These are phyloP conservation scores for Sporobolomyces phaffii DNA, from an alignment of 768 basidiomycete species.

Conservation along the genomic window DNA sequence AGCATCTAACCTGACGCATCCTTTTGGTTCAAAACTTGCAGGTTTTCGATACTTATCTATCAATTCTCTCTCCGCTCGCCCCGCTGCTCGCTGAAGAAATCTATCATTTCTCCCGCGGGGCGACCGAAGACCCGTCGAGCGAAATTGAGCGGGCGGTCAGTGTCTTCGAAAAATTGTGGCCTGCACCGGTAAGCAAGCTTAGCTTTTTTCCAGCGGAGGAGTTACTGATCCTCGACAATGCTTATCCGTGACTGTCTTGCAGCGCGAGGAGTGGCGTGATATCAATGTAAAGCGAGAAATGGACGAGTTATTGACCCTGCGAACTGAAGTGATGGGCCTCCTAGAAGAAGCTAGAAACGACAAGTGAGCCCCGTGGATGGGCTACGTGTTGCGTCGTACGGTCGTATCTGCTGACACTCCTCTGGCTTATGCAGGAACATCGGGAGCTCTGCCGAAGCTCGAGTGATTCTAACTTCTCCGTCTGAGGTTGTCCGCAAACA, in stretches of 20 bases:
- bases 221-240: too few species aligned
- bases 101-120: conserved; percentile 47
- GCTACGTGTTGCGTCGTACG: too few species aligned
- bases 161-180: conserved; percentile 68
- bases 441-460: conserved; percentile 69
- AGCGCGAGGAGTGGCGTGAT: conserved; percentile 64
- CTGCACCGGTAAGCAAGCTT: conserved; percentile 52
- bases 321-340: conserved; percentile 58
- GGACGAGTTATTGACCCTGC: conserved; percentile 57
- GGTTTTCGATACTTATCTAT: conserved; percentile 56
- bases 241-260: too few species aligned
- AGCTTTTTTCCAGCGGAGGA: too few species aligned
- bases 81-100: conserved; percentile 91
- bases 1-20: neutral
- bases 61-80: conserved; percentile 71
- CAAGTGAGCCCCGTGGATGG: too few species aligned
- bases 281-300: conserved; percentile 58
- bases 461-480: conserved; percentile 55
- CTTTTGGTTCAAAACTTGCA: conserved; percentile 43
- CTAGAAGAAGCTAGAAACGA: conserved; percentile 70
- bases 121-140: conserved; percentile 33
- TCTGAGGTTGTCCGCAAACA: conserved; percentile 50
- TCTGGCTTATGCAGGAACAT: conserved; percentile 53
- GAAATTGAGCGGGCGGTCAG: conserved; percentile 49
- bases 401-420: neutral